A percentile compares a stretch with the other conserved stretches of the same genome.
These are phyloP conservation scores for Agapanthus africanus DNA, from an alignment of 106 monocot genomes.

Conservation along the genomic window DNA sequence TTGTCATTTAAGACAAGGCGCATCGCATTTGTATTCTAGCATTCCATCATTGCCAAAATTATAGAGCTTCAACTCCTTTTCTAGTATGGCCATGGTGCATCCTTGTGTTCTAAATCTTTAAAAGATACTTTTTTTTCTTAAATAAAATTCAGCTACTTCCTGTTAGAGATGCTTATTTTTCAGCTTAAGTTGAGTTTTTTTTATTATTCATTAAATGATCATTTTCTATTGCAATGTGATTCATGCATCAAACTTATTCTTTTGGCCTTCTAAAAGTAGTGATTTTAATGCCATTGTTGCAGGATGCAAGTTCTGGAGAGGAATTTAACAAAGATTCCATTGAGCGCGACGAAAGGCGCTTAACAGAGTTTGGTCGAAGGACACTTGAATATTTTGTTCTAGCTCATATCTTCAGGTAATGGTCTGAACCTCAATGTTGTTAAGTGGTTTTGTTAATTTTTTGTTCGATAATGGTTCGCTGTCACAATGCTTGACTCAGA, in stretches of 20 bases:
- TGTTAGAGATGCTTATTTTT: not conserved
- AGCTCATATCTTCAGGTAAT: conserved; percentile 86
- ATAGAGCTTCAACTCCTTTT: not conserved
- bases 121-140: too few relatives aligned
- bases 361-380: conserved; percentile 74
- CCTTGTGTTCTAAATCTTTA: not conserved
- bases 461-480: too few relatives aligned
- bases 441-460: too few relatives aligned
- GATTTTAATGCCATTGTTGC: conserved; percentile 8
- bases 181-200: not conserved
- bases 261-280: conserved; percentile 8
- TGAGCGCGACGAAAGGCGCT: conserved; percentile 86
- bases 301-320: conserved; percentile 79
- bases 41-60: not conserved
- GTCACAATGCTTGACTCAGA: too few relatives aligned
- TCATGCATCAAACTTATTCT: not conserved
- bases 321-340: conserved; percentile 76
- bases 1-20: not conserved
- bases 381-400: conserved; percentile 85
- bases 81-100: not conserved
- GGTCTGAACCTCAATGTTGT: too few relatives aligned
- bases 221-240: not conserved
- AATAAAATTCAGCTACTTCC: too few relatives aligned
- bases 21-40: not conserved
- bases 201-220: not conserved